Evolutionary conservation across 768 basidiomycete species (phyloP), one percentile per base, ranked within the genome.

Genomic region (Calocybe gangraenosa): DNA sequence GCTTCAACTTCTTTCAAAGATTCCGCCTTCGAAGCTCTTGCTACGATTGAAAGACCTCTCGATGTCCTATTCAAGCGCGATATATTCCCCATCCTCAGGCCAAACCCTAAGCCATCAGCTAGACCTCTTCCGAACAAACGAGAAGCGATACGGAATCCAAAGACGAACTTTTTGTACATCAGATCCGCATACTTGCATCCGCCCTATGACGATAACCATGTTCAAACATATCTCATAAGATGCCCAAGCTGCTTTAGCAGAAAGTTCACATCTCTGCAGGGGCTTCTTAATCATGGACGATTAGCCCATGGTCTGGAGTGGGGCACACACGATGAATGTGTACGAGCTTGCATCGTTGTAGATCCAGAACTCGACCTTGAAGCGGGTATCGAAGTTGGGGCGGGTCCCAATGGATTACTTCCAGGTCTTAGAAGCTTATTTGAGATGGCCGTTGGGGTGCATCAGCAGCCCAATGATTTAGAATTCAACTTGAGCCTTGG

Each of bases 251-350:
- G 76, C 46, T 54, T 57, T 15, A 68, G 73, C 37, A 71, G 67
- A 1, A 52, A 68, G 0, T 79, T 79, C 48, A 69, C 68, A 3
- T 70, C 71, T 5, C 65, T 78, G 1, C 78, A 79, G 58, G 78
- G 76, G 3, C 66, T 79, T 13, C 65, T 76, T 21, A 78, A 78
- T 53, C 78, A 79, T 47, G 75, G 71, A 22, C 71, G 78, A 10
- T 67, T 76, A 23, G 62, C 66, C 5, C 78, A 79, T 55, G 59
- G 54, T 32, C 61, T 71, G 22, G 75, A 73, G 48, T 79, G 75
- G 74, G 75, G 72, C 9, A 74, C 71, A 7, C 78, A 79, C 45
- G 78, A 79, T 33, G 75, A 75, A 39, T 79, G 76, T 47, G 71
- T 78, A 5, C 65, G 68, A 35, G 71, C 73, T 3, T 78, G 78